These are phyloP conservation scores for Panaeolus cyanescens DNA, from an alignment of 768 basidiomycete species.

Conservation along the genomic window DNA sequence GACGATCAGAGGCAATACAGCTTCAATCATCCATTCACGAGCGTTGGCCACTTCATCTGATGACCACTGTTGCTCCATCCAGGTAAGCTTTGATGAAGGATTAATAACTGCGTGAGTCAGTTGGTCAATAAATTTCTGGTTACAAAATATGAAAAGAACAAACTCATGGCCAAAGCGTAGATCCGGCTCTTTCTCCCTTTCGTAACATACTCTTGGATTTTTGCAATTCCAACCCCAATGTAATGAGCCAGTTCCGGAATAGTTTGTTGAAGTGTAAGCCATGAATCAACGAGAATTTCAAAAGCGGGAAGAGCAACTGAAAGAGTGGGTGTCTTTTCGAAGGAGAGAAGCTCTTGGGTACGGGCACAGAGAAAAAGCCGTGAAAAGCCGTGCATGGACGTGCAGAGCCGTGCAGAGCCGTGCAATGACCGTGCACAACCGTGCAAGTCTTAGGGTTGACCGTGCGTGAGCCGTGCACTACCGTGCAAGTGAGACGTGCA, in stretches of 20 bases:
- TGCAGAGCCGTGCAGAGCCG: no score
- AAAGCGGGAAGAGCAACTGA: slow-evolving; percentile 31
- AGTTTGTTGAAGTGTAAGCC: slow-evolving; percentile 12
- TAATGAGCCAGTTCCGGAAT: slow-evolving; percentile 24
- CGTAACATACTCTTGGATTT: slow-evolving; percentile 32
- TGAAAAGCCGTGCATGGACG: no score
- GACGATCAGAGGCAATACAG: no score
- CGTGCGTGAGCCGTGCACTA: no score
- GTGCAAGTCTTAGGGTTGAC: no score
- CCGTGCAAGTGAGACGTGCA: no score
- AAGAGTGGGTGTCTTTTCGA: slow-evolving; percentile 35
- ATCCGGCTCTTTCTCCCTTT: slow-evolving; percentile 20
- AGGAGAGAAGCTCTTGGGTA: no score
- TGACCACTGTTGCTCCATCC: neutral
- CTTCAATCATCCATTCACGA: slow-evolving; percentile 1
- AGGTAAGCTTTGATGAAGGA: neutral
- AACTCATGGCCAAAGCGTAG: slow-evolving; percentile 33
- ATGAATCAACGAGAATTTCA: slow-evolving; percentile 26
- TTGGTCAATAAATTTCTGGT: no score
- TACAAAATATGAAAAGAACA: no score
- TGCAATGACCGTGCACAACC: no score
- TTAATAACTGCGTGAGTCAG: no score
- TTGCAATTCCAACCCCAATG: slow-evolving; percentile 27
- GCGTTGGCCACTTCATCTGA: neutral
- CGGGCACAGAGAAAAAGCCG: no score